Evolutionary conservation across 2,329 filamentous ascomycete species (phyloP).

Genomic region (Coleophoma eucalyptorum): DNA sequence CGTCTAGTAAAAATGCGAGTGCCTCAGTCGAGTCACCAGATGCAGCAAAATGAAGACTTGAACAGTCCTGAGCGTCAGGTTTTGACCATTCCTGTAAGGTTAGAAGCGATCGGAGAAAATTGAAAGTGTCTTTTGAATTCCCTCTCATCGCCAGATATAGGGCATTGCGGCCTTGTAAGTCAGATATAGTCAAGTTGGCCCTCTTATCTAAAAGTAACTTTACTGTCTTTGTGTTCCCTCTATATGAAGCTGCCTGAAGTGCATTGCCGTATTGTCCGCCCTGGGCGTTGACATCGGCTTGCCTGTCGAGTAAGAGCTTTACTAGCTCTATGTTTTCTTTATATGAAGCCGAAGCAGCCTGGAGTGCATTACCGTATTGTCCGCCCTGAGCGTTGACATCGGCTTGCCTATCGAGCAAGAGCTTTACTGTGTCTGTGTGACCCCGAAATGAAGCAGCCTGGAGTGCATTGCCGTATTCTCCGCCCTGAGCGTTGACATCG

Average conservation of each 20-base stretch:
- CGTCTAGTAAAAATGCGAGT: slow-evolving; percentile 1
- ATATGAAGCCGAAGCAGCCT: no score
- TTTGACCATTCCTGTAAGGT: slow-evolving; percentile 3
- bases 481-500: background rate
- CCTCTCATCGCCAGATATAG: slow-evolving; percentile 5
- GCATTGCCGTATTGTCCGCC: background rate
- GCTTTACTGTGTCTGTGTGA: no score
- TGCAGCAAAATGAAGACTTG: slow-evolving; percentile 6
- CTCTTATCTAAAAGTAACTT: slow-evolving; percentile 8
- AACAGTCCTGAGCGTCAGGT: slow-evolving; percentile 7
- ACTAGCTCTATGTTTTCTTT: no score
- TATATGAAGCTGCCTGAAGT: background rate
- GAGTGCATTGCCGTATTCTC: no score
- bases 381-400: no score
- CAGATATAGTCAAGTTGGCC: slow-evolving; percentile 7
- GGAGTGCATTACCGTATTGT: background rate
- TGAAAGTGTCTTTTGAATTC: background rate
- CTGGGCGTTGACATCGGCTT: no score
- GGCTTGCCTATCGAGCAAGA: no score
- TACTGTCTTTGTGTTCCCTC: slow-evolving; percentile 4
- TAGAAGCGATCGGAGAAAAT: slow-evolving; percentile 2
- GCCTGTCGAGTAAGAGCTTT: no score
- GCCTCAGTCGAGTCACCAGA: slow-evolving; percentile 4
- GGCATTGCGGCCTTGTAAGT: slow-evolving; percentile 6
- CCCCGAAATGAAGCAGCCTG: no score